Base-by-base conservation (phyloP, 306 rosid species). In the Notholithocarpus densiflorus region DNA sequence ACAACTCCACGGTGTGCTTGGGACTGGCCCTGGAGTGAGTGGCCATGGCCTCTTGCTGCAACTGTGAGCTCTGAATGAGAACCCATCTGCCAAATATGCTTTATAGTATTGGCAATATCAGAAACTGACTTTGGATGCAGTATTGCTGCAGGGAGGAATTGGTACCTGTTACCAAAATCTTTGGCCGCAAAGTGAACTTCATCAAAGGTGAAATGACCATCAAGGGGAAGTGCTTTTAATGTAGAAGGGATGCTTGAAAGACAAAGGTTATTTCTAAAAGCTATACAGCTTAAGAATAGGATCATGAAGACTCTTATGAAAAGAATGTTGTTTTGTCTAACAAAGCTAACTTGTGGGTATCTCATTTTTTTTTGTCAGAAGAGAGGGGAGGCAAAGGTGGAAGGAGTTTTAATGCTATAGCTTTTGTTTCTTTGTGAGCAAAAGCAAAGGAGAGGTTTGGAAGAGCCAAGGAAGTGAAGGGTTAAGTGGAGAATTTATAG, bases 31-130 rank as follows among this genome's bases (percentile, higher is more conserved):
- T 83, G 92, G 74, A 96, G 93, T 18, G 99, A 93, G 92, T 96
- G 99, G 14, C 98, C 99, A 68, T 96, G 99, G 73, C 99, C 99
- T 88, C 98, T 82, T 5, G 98, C 98, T 24, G 96, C 98, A 72
- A 93, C 89, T 11, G 91, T 93, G 56, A 93, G 94, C 43, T 90
- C 89, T 1, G 99, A 91, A n/a, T 72, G 76, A 24, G 91, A 90
- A 48, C 94, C 99, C 92, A 87, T 89, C 48, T 83, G 68, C 93
- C 93, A 91, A n/a, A 96, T 68, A 88, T 93, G 96, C 78, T 76
- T 86, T 56, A 96, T 69, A 6, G 89, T 87, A 20, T 43, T 84
- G 61, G 97, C 89, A 40, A 96, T 90, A 79, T 96, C 99, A 61
- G 96, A 80, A 69, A 88, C 96, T 12, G 94, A 81, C 77, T 86